Base-by-base conservation (phyloP, 495 filamentous ascomycete genomes). In the Penicillium angulare region DNA sequence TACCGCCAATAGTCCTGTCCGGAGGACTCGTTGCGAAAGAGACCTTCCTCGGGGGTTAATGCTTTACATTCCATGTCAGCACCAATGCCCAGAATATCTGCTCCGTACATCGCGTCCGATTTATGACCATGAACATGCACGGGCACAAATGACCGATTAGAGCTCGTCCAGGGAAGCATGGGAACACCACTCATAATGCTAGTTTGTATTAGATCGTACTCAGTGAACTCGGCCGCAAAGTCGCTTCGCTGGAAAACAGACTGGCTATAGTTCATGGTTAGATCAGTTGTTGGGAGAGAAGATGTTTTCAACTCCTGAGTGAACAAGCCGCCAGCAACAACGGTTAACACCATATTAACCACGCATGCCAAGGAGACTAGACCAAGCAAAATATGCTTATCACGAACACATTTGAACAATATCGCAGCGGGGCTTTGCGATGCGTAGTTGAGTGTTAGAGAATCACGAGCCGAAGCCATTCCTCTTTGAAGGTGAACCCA, bases 401-500 rank as follows among this genome's bases (percentile, higher is more conserved):
- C 59, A 7, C 65, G 67, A 3, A 63, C 43, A 7, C 65, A 49
- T 33, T 74, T 74, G 27, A 61, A 50, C 10, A 74, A 55, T 3
- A 71, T 60, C 3, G 57, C 56, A 47, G 66, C 62, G 0, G 71
- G 71, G 31, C 59, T 74, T 22, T 74, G 71, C 0, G 67, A 67
- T 0, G 68, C 57, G 44, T 74, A 74, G 31, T 74, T 74, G 44
- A 72, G 54, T 5, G 65, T 69, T 22, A 74, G 35, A 1, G 71
- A 74, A 1, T 53, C 44, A 7, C 50, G 49, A 7, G 64, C 64
- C 1, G 53, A 45, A 0, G 65, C 71, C 54, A 65, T 64, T 9
- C 71, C 71, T 6, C 71, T 59, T 41, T 74, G 71, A n/a, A 74
- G 61, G 38, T 74, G 71, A 10, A 74, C 71, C 71, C 71, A 74